phyloP scores from a whole-genome alignment of 345 rosid species.

The Salix arbutifolia region DNA sequence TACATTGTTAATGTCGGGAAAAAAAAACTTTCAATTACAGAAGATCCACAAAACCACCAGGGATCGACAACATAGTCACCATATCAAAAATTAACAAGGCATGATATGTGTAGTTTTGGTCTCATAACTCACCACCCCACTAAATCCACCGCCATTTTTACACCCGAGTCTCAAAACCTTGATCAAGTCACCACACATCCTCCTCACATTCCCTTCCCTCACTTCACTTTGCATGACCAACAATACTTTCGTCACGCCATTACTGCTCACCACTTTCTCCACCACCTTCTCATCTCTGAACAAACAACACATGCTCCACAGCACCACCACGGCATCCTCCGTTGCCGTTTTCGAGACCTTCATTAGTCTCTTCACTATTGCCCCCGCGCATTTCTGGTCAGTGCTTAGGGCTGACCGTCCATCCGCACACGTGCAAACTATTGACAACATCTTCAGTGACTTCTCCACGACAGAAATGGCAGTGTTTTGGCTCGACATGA shows the following conservation, averaged over 20 bases:
- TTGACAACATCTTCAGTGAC: constrained; percentile 16
- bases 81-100: constrained; percentile 29
- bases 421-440: constrained; percentile 1
- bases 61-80: neutral
- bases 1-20: neutral
- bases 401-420: constrained; percentile 19
- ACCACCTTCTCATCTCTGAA: constrained; percentile 17
- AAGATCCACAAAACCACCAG: neutral
- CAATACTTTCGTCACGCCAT: constrained; percentile 19
- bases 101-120: constrained; percentile 45
- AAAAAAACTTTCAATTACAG: neutral
- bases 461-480: constrained; percentile 14
- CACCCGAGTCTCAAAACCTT: constrained; percentile 25
- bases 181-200: constrained; percentile 20
- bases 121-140: constrained; percentile 23
- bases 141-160: neutral
- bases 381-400: constrained; percentile 15
- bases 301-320: constrained; percentile 20
- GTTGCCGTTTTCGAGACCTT: constrained; percentile 23
- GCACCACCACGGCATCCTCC: constrained; percentile 23
- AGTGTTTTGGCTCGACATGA: constrained; percentile 1
- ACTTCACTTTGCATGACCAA: constrained; percentile 26
- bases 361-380: constrained; percentile 18
- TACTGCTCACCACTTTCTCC: constrained; percentile 18
- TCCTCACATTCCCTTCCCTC: constrained; percentile 17